A percentile compares a stretch with the other conserved stretches of the same genome.
phyloP scores from a whole-genome alignment of 306 rosid genomes.

The Pyrus betulifolia region DNA sequence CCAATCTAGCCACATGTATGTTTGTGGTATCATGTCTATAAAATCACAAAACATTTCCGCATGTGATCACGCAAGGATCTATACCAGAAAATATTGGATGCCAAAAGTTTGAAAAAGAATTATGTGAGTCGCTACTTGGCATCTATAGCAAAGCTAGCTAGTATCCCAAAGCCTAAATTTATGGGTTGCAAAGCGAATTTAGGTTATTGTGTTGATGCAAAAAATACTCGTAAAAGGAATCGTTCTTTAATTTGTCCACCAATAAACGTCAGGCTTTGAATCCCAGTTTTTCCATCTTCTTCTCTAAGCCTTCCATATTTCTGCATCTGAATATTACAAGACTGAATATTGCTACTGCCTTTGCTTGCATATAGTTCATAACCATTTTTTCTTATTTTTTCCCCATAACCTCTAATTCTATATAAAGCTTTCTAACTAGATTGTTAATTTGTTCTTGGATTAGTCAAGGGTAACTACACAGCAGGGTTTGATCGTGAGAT shows the following conservation, averaged over 20 bases:
- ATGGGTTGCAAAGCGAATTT: not conserved
- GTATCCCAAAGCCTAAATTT: not conserved
- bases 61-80: not conserved
- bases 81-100: constrained; percentile 1
- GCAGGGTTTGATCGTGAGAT: not conserved
- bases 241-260: not conserved
- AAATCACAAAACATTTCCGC: not conserved
- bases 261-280: not conserved
- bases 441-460: not conserved
- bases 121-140: constrained; percentile 1
- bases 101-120: not conserved
- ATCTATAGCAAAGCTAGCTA: not conserved
- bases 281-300: not conserved
- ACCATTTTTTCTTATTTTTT: not conserved
- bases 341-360: not conserved
- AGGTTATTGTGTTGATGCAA: not conserved
- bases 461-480: not conserved
- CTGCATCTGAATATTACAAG: not conserved
- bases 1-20: not conserved
- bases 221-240: not conserved
- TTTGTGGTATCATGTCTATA: not conserved
- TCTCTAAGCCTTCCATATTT: not conserved
- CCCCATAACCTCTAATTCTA: not conserved
- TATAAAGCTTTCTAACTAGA: not conserved
- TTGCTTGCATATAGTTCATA: not conserved